A percentile compares a stretch with the other conserved stretches of the same genome.
Evolutionary conservation across 2,329 filamentous ascomycete genomes (phyloP).

Genomic region (Berkeleyomyces rouxiae): DNA sequence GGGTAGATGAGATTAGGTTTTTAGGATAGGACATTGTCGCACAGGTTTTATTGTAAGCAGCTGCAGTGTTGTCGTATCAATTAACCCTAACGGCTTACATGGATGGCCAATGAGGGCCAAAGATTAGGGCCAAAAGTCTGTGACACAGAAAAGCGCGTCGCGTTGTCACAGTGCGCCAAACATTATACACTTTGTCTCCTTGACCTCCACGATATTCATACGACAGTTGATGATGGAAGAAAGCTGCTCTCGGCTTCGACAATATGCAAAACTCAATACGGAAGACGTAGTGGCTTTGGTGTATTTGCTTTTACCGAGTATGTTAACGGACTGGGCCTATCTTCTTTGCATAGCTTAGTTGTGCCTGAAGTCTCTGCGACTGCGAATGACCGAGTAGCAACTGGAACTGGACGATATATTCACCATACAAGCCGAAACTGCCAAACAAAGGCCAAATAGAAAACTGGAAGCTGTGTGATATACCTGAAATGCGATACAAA

Average conservation of each 20-base stretch:
- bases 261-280: not conserved
- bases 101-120: not conserved
- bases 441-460: not conserved
- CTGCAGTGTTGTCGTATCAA: not conserved
- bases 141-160: constrained; percentile 6
- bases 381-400: not conserved
- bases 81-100: constrained; percentile 1
- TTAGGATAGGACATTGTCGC: not conserved
- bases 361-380: not conserved
- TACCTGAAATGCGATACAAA: not conserved
- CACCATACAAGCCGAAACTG: not conserved
- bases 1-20: not conserved
- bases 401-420: not conserved
- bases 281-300: not conserved
- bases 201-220: not conserved
- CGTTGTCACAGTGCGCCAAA: constrained; percentile 5
- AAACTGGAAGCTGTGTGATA: not conserved
- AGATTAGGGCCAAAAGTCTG: constrained; percentile 6
- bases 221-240: not conserved
- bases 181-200: not conserved
- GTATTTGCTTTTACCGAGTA: not conserved
- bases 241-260: not conserved
- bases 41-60: not conserved
- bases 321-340: not conserved
- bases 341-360: not conserved